Evolutionary conservation across 2,329 filamentous ascomycete species (phyloP), one percentile per base, ranked within the genome.

Genomic region (Pestalotiopsis sp.): DNA sequence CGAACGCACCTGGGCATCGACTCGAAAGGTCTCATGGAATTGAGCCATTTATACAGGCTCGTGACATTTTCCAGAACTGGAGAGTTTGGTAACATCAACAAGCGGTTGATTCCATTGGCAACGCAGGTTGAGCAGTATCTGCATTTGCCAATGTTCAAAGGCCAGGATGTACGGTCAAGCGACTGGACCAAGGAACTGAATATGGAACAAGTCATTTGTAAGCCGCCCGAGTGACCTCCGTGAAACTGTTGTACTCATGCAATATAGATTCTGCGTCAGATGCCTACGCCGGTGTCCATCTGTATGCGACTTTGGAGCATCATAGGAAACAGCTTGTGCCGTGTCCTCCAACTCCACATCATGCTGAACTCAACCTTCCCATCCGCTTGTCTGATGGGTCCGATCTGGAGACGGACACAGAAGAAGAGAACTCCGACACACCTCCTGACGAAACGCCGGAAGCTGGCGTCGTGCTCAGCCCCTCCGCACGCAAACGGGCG

Each of bases 11-110:
- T 97, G 3, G 83, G 81, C 0, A 85, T 97, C 31, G 77, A 91
- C 0, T 83, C 90, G 1, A 86, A 83, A 64, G 92, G 92, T 0
- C 82, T 93, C 3, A 88, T 97, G 70, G 95, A 98, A 80, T 85
- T 97, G 7, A 95, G 92, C 77, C 92, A 97, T 76, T 81, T 97
- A 27, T 91, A 95, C 79, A 93, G 89, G 72, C 82, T 97, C 12
- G 87, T 97, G 71, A 94, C 90, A 70, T 91, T 89, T 76, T 89
- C 87, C 0, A 80, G 82, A 27, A 79, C 78, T 66, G 81, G 82
- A 5, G 81, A 88, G 49, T 85, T 83, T 4, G 77, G 83, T 2
- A 77, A 85, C 17, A 88, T 95, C 75, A 92, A 93, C 78, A 93
- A 89, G 75, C 85, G 78, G 64, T 80, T 90, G 5, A 90, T 95